Evolutionary conservation across 192 early-diverging fungal species (phyloP), one percentile per base, ranked within the genome.

Genomic region (Coemansia sp.): DNA sequence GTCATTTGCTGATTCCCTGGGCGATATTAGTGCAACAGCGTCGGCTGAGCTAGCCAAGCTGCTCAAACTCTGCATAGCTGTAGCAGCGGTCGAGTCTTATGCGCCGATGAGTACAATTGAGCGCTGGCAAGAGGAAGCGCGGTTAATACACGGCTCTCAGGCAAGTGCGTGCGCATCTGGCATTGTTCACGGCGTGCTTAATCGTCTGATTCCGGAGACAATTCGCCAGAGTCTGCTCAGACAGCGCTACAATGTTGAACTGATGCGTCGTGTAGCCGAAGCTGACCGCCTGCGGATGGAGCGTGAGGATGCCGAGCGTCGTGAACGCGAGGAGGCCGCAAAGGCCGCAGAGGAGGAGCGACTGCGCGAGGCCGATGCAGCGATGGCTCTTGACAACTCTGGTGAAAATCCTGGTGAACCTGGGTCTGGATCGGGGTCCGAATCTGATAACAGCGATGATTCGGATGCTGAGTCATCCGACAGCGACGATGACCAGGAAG

Each of bases 71-170:
- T 56, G 45, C 43, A 43, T 53, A 30, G 75, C 75, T 0, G 51
- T 42, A 34, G 53, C 83, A n/a, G 66, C 83, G 2, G 77, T 93
- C 19, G 89, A 92, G 41, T 77, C 82, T 19, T 91, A 86, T 71
- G 73, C 73, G 21, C 86, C 89, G 2, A 68, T 84, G 64, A 82
- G 83, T 15, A 91, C 89, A 2, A 62, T 77, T 8, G 89, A 94
- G 68, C 81, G 95, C 5, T 95, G 93, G 93, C 77, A 82, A 25
- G 91, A 98, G 67, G 95, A 95, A 70, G 87, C 85, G 21, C 81
- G 84, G 7, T 83, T 95, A 82, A 78, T 92, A 78, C 91, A 86
- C 68, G 89, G 92, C 19, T 59, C 61, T 19, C 44, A 72, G 9
- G 81, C 83, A 1, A 66, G 70, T n/a, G 84, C 86, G 15, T 89